These are phyloP conservation scores for Rubia tinctorum DNA, from an alignment of 305 asterid species.

Conservation along the genomic window DNA sequence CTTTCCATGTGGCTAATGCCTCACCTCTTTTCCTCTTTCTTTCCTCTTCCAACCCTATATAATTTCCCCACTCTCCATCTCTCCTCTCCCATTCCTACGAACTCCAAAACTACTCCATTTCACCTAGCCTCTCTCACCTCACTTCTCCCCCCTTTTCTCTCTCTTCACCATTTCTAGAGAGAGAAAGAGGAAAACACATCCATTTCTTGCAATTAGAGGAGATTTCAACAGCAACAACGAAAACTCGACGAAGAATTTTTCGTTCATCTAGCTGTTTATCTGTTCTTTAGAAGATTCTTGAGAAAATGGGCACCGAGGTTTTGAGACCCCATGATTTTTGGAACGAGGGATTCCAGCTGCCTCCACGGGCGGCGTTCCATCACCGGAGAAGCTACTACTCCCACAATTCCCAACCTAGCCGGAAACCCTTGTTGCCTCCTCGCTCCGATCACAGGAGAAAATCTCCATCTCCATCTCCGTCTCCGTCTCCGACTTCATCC, in stretches of 20 bases:
- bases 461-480: slow-evolving; percentile 9
- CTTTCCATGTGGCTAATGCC: neutral
- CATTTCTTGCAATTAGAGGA: neutral
- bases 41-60: slow-evolving; percentile 1
- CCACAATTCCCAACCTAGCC: slow-evolving; percentile 17
- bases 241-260: neutral
- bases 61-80: neutral
- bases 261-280: neutral
- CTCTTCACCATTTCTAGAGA: neutral
- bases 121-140: neutral
- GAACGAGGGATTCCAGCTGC: slow-evolving; percentile 32
- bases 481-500: neutral
- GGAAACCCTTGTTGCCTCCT: slow-evolving; percentile 31
- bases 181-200: neutral
- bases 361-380: slow-evolving; percentile 30
- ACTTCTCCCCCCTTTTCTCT: neutral
- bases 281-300: neutral
- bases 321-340: slow-evolving; percentile 58
- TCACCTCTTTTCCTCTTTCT: neutral
- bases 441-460: slow-evolving; percentile 45
- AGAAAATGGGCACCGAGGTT: slow-evolving; percentile 70
- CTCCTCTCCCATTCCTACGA: neutral
- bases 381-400: slow-evolving; percentile 44
- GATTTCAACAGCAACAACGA: neutral
- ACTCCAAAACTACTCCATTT: neutral